These are phyloP conservation scores for Diaporthe amygdali DNA, from an alignment of 2,329 filamentous ascomycete species.

Conservation along the genomic window DNA sequence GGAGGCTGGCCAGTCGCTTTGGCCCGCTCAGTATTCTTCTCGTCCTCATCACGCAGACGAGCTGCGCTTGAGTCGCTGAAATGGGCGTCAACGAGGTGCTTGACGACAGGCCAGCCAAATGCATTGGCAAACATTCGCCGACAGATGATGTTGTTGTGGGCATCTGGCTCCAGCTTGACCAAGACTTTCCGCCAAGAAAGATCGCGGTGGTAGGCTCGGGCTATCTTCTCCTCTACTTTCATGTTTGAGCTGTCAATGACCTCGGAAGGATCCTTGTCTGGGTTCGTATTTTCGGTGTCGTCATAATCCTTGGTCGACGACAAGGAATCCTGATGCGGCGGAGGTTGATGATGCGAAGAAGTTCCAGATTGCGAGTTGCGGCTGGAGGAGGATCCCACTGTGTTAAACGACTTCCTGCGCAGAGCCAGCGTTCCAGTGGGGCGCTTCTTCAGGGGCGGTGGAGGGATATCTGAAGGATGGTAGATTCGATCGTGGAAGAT, in stretches of 20 bases:
- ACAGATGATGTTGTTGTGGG: constrained; percentile 98
- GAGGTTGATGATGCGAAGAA: constrained; percentile 40
- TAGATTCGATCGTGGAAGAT: constrained; percentile 98
- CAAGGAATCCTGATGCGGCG: constrained; percentile 48
- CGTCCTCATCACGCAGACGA: constrained; percentile 69
- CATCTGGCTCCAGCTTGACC: constrained; percentile 93
- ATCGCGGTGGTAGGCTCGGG: constrained; percentile 89
- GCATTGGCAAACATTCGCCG: constrained; percentile 96
- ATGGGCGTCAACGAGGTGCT: constrained; percentile 93
- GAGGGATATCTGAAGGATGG: constrained; percentile 89
- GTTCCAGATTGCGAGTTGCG: constrained; percentile 33
- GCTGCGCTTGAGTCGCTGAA: constrained; percentile 79
- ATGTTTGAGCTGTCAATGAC: constrained; percentile 69
- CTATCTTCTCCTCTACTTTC: constrained; percentile 97
- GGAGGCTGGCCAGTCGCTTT: constrained; percentile 62
- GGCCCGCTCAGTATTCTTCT: constrained; percentile 72
- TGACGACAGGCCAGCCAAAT: constrained; percentile 95
- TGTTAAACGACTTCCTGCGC: constrained; percentile 35
- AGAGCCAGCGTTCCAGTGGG: constrained; percentile 40
- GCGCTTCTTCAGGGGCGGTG: constrained; percentile 70
- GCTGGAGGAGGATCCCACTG: constrained; percentile 19
- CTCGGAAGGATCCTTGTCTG: constrained; percentile 50
- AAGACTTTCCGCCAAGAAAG: constrained; percentile 96
- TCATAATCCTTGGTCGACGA: constrained; percentile 57
- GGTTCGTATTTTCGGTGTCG: constrained; percentile 52